Evolutionary conservation across 495 filamentous ascomycete species (phyloP).

Genomic region (Penicillium parvum): DNA sequence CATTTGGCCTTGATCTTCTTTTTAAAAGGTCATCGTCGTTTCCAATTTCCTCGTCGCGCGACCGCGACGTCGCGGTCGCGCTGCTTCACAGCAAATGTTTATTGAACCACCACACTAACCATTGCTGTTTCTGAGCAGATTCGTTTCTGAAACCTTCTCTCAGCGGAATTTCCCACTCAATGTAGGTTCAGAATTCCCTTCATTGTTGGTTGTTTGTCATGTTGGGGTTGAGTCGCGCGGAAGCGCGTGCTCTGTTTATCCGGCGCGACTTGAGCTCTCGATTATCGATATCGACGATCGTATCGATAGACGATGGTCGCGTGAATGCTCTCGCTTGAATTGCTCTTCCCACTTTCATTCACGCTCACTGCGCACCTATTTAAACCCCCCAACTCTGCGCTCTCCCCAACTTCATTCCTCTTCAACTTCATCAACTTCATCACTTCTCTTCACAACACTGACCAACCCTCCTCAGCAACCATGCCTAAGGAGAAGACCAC

Average conservation of each 20-base stretch:
- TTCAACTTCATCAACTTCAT: too few species aligned
- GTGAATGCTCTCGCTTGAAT: neutral
- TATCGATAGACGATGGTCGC: neutral
- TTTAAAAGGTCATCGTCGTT: conserved; percentile 11
- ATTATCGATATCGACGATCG: too few species aligned
- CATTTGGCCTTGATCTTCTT: conserved; percentile 12
- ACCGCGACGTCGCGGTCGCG: conserved; percentile 14
- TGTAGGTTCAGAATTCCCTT: neutral
- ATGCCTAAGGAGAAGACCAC: conserved; percentile 75
- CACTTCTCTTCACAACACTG: too few species aligned
- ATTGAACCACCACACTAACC: conserved; percentile 7
- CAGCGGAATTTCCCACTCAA: too few species aligned
- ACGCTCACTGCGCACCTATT: too few species aligned
- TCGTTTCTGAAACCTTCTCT: neutral
- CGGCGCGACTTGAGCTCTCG: too few species aligned
- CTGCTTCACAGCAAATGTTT: neutral
- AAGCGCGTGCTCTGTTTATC: neutral
- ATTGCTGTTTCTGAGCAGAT: conserved; percentile 2
- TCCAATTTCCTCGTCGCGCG: conserved; percentile 23
- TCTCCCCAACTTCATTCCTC: neutral
- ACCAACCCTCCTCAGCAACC: conserved; percentile 29
- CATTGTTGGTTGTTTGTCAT: neutral
- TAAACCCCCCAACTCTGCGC: neutral
- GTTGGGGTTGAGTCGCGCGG: neutral
- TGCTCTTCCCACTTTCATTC: neutral